These are phyloP conservation scores for Trichoderma orchidacearum DNA, from an alignment of 495 filamentous ascomycete species.

Conservation along the genomic window DNA sequence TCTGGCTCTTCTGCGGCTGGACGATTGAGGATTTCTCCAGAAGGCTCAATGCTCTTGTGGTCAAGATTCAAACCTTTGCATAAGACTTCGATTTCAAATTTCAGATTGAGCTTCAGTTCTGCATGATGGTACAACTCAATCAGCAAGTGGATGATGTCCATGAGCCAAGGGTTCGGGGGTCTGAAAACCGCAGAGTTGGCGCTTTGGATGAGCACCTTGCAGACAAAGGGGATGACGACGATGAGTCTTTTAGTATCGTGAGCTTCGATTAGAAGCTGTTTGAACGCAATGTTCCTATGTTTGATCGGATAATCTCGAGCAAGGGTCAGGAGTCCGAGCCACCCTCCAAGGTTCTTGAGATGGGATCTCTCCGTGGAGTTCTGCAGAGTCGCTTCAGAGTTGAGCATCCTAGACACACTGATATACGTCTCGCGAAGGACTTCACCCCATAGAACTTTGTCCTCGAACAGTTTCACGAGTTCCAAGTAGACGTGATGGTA, in stretches of 20 bases:
- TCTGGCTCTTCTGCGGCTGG: conserved; percentile 48
- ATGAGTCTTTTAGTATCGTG: conserved; percentile 80
- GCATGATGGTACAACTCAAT: conserved; percentile 85
- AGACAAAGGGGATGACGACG: conserved; percentile 90
- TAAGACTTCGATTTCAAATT: conserved; percentile 96
- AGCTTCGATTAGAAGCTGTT: conserved; percentile 83
- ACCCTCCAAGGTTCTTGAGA: conserved; percentile 80
- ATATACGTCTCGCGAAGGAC: conserved; percentile 88
- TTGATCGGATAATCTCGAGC: conserved; percentile 92
- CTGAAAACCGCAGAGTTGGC: conserved; percentile 78
- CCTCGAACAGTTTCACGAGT: conserved; percentile 68
- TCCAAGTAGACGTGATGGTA: conserved; percentile 88
- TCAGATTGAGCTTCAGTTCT: conserved; percentile 88
- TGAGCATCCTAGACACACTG: conserved; percentile 71
- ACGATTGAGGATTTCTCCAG: conserved; percentile 64
- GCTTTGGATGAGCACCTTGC: conserved; percentile 80
- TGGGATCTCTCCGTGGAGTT: conserved; percentile 70
- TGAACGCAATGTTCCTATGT: conserved; percentile 93
- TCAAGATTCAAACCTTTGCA: conserved; percentile 85
- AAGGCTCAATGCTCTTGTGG: conserved; percentile 73
- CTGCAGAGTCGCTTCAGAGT: conserved; percentile 70
- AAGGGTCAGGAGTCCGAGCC: conserved; percentile 88
- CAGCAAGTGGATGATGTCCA: conserved; percentile 81
- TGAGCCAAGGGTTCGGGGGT: conserved; percentile 91
- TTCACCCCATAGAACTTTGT: conserved; percentile 68